phyloP scores from a whole-genome alignment of 306 rosid species.

The Vigna radiata region DNA sequence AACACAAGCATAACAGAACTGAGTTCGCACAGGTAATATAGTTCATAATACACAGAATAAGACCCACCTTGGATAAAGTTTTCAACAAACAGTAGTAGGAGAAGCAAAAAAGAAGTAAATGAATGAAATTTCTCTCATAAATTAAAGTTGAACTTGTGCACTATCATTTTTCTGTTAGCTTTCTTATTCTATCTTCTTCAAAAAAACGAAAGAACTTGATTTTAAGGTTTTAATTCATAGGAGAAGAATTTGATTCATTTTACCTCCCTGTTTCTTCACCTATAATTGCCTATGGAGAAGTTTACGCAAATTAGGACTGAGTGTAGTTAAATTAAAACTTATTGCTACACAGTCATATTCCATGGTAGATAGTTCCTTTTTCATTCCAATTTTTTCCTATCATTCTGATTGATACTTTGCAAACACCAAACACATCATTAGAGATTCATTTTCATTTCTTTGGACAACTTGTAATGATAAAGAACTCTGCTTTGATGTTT shows the following conservation, averaged over 20 bases:
- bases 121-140: background rate
- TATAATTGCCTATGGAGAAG: background rate
- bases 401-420: background rate
- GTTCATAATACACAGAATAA: constrained; percentile 2
- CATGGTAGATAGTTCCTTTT: background rate
- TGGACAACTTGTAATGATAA: too few relatives aligned
- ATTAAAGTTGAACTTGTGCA: background rate
- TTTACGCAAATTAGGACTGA: background rate
- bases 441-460: too few relatives aligned
- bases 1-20: constrained; percentile 7
- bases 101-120: background rate
- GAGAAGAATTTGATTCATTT: background rate
- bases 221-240: background rate
- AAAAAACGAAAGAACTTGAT: background rate
- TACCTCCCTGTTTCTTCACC: background rate
- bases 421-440: too few relatives aligned
- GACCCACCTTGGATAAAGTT: background rate
- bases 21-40: constrained; percentile 33
- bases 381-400: background rate
- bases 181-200: background rate
- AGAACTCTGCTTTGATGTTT: too few relatives aligned
- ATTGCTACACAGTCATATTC: constrained; percentile 20
- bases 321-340: background rate
- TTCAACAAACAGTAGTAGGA: background rate
- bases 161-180: background rate